phyloP scores from a whole-genome alignment of 352 stramenopile genomes.

The Ophiocytium majus region DNA sequence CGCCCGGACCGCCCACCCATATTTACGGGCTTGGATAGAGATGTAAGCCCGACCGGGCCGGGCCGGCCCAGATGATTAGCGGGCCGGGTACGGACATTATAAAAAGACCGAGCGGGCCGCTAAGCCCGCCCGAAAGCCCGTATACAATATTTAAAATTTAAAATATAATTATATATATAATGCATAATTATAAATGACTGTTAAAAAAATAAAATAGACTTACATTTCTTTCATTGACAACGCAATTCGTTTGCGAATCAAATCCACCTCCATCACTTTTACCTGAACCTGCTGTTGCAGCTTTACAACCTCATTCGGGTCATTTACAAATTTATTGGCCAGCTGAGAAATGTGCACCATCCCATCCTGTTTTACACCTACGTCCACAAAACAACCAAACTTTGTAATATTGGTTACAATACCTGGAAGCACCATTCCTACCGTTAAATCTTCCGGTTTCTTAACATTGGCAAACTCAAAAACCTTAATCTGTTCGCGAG shows the following conservation, averaged over 20 bases:
- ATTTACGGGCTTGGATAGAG: no score
- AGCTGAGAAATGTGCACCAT: slow-evolving; percentile 7
- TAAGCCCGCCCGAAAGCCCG: no score
- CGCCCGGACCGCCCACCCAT: no score
- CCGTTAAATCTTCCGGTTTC: background rate
- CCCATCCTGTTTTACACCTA: slow-evolving; percentile 4
- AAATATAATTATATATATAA: no score
- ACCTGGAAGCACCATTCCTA: background rate
- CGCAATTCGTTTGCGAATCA: background rate
- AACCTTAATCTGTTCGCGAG: background rate
- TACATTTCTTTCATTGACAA: background rate
- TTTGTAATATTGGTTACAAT: slow-evolving; percentile 16
- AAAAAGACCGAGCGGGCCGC: background rate
- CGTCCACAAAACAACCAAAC: background rate
- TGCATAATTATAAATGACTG: no score
- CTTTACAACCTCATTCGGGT: background rate
- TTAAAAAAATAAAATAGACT: no score
- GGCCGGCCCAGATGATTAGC: no score
- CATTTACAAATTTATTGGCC: slow-evolving; percentile 9
- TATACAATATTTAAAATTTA: no score
- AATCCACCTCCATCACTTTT: background rate
- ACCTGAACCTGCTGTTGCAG: background rate
- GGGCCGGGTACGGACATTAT: no score
- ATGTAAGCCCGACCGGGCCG: no score
- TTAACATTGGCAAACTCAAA: background rate